These are phyloP conservation scores for Neurospora crassa DNA, from an alignment of 2,329 filamentous ascomycete species.

Conservation along the genomic window DNA sequence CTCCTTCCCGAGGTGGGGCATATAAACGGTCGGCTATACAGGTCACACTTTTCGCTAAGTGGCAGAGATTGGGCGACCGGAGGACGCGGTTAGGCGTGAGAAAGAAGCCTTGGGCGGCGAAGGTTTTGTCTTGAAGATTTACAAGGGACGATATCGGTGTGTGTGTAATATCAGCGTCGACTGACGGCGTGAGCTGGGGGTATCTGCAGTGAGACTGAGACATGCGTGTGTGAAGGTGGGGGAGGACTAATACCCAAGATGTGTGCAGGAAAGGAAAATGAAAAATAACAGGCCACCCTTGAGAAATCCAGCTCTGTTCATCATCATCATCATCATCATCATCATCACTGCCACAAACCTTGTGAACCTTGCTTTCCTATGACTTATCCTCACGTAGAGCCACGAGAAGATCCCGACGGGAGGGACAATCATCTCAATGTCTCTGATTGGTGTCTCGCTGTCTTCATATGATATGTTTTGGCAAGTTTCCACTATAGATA, in stretches of 20 bases:
- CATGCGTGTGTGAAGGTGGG: neutral
- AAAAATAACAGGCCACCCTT: neutral
- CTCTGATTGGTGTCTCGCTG: neutral
- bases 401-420: neutral
- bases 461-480: neutral
- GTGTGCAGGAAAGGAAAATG: neutral
- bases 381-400: neutral
- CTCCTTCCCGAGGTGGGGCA: neutral
- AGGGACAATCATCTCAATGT: neutral
- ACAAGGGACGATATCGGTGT: neutral
- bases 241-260: neutral
- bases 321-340: neutral
- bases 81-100: neutral
- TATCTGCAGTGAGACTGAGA: neutral
- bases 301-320: neutral
- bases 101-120: neutral
- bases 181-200: neutral
- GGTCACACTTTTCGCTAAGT: neutral
- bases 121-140: neutral
- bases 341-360: neutral
- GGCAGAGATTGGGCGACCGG: neutral
- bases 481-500: neutral
- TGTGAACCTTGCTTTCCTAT: neutral
- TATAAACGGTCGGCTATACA: neutral
- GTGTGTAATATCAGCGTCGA: neutral